Base-by-base conservation (phyloP, 441 rosid species). In the Euphorbia celastroides region DNA sequence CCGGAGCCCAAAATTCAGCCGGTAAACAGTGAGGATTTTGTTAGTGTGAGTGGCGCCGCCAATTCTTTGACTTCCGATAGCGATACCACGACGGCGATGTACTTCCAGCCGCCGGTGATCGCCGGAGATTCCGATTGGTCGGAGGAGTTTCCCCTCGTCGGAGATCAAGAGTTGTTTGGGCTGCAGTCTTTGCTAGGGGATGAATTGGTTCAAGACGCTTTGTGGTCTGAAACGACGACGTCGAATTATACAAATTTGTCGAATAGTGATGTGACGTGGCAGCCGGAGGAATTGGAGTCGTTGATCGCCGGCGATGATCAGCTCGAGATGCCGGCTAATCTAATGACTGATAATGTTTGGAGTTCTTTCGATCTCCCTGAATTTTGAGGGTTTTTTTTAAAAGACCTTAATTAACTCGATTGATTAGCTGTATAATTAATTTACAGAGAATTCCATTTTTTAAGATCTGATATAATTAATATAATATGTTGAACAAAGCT, bases 341-440 rank as follows among this genome's bases (percentile, higher is more conserved):
- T 68, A n/a, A 69, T 51, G 16, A 57, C n/a, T 12, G 82, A 64
- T 51, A 50, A 70, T 38, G 25, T 50, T 36, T 83, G 88, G 86
- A 69, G 64, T 60, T 77, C 77, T 27, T 77, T 77, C 4, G 86
- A 86, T 74, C 70, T 80, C 58, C 68, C 81, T 0, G 82, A 71
- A n/a, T 71, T 48, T 75, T 51, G 80, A 80, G 60, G 64, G 71
- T 69, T 64, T 3, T 14, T 34, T 65, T 41, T 67, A 72, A 65
- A 68, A 34, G 80, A 68, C 74, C 80, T 74, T 76, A 58, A 51
- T 51, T 51, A 5, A 55, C 23, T 55, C 0, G 5, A 1, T 25
- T 17, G 13, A 25, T 26, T 70, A 57, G 27, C 19, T 48, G 8
- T 48, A 48, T 3, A 17, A 48, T n/a, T 6, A 34, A 42, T 60